A percentile compares a stretch with the other conserved stretches of the same genome.
phyloP scores from a whole-genome alignment of 2,329 filamentous ascomycete species.

The Tolypocladium ovalisporum region DNA sequence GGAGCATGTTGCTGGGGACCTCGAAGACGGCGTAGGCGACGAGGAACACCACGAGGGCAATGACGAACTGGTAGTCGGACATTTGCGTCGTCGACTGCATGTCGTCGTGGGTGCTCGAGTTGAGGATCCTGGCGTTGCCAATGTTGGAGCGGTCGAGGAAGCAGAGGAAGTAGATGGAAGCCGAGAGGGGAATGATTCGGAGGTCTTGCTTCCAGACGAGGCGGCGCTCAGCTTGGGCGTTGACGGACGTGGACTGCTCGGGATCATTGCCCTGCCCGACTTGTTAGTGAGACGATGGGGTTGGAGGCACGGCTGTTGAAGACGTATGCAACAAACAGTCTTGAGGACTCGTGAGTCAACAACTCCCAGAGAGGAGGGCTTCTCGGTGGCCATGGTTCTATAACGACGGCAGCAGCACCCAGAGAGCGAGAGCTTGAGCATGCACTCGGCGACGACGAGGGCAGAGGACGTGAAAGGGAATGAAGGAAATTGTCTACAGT shows the following conservation, averaged over 20 bases:
- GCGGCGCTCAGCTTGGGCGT: conserved; percentile 16
- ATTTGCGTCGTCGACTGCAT: conserved; percentile 51
- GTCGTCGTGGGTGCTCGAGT: conserved; percentile 47
- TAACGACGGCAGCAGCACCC: not conserved
- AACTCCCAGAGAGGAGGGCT: not conserved
- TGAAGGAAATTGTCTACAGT: no score
- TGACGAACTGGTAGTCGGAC: conserved; percentile 49
- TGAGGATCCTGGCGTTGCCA: conserved; percentile 57
- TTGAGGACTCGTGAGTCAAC: not conserved
- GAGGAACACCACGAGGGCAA: conserved; percentile 49
- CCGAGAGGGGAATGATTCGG: conserved; percentile 52
- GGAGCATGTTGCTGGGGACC: conserved; percentile 54
- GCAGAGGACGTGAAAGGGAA: not conserved
- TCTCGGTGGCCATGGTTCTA: not conserved
- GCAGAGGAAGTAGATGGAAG: conserved; percentile 54
- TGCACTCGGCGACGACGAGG: not conserved
- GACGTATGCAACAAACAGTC: not conserved
- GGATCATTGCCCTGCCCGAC: not conserved
- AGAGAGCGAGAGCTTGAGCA: not conserved
- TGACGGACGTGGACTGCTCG: not conserved
- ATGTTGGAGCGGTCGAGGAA: conserved; percentile 61
- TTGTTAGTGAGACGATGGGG: not conserved
- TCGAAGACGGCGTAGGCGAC: conserved; percentile 51
- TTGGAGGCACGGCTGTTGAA: not conserved
- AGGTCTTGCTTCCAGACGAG: conserved; percentile 49